Conservation (phyloP, 805 yeast genomes). For the Hanseniaspora guilliermondii region DNA sequence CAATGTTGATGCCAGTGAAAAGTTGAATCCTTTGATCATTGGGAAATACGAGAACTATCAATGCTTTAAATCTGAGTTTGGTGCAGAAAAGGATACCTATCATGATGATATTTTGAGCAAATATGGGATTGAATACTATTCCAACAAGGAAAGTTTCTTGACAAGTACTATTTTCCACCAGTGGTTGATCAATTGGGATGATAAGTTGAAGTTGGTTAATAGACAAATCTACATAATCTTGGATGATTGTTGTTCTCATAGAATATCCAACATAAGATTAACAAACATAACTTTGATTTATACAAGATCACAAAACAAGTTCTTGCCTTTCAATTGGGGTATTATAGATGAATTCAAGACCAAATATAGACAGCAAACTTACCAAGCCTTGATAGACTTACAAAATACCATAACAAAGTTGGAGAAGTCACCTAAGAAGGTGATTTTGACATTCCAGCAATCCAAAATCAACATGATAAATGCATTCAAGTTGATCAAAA, state of each 20-base stretch:
- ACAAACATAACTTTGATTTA: slow-evolving; percentile 32
- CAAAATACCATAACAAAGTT: slow-evolving; percentile 20
- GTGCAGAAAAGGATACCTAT: slow-evolving; percentile 8
- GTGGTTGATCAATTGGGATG: slow-evolving; percentile 49
- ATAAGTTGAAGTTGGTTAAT: slow-evolving; percentile 33
- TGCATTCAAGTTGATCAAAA: slow-evolving; percentile 46
- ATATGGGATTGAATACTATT: slow-evolving; percentile 43
- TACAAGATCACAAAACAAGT: slow-evolving; percentile 32
- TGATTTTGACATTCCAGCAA: slow-evolving; percentile 26
- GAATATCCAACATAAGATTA: slow-evolving; percentile 42
- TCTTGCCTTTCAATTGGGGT: slow-evolving; percentile 54
- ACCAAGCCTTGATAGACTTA: slow-evolving; percentile 28
- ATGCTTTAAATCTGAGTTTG: slow-evolving; percentile 30
- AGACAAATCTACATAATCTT: slow-evolving; percentile 44
- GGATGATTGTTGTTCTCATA: slow-evolving; percentile 52
- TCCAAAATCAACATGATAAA: slow-evolving; percentile 41
- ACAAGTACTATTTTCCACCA: slow-evolving; percentile 52
- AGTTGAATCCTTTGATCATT: slow-evolving; percentile 46
- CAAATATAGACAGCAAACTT: slow-evolving; percentile 46
- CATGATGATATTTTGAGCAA: slow-evolving; percentile 35
- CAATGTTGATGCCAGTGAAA: slow-evolving; percentile 52
- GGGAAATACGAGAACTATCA: slow-evolving; percentile 43
- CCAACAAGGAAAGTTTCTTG: slow-evolving; percentile 50
- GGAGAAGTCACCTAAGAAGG: slow-evolving; percentile 16
- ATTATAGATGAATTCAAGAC: slow-evolving; percentile 50